Conservation (phyloP, 1,284 basidiomycete genomes). For the Agroathelia rolfsii region DNA sequence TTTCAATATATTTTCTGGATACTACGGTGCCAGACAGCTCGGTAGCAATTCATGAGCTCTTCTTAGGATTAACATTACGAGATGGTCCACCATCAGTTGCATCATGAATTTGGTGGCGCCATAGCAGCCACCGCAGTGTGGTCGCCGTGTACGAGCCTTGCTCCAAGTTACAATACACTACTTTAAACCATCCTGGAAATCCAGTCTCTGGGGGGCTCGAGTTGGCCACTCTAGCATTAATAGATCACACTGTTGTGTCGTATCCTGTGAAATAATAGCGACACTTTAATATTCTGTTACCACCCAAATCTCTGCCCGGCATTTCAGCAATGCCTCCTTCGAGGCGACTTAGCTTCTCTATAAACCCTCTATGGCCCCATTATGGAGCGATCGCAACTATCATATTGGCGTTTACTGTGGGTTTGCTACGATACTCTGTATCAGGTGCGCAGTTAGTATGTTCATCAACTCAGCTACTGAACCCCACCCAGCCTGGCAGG, state of each 20-base stretch:
- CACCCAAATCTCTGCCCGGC: too few relatives aligned
- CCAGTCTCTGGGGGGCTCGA: background rate
- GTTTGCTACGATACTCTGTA: constrained; percentile 34
- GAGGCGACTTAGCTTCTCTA: constrained; percentile 20
- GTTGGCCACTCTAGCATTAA: background rate
- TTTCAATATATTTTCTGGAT: too few relatives aligned
- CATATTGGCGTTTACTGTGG: constrained; percentile 29
- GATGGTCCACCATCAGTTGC: too few relatives aligned
- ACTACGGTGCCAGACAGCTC: too few relatives aligned
- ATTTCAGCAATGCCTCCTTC: constrained; percentile 11
- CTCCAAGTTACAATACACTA: background rate
- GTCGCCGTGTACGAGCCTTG: background rate
- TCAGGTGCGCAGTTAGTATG: constrained; percentile 27
- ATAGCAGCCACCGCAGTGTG: background rate
- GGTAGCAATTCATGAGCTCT: too few relatives aligned
- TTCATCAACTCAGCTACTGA: constrained; percentile 3
- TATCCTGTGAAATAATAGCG: too few relatives aligned
- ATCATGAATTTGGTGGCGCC: too few relatives aligned
- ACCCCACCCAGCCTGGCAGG: constrained; percentile 45
- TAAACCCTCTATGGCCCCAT: constrained; percentile 49
- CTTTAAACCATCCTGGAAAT: background rate
- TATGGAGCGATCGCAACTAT: constrained; percentile 33
- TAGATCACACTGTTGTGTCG: too few relatives aligned
- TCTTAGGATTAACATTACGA: too few relatives aligned
- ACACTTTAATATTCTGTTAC: too few relatives aligned